Base-by-base conservation (phyloP, 2,329 filamentous ascomycete genomes). In the Cryoendolithus antarcticus region DNA sequence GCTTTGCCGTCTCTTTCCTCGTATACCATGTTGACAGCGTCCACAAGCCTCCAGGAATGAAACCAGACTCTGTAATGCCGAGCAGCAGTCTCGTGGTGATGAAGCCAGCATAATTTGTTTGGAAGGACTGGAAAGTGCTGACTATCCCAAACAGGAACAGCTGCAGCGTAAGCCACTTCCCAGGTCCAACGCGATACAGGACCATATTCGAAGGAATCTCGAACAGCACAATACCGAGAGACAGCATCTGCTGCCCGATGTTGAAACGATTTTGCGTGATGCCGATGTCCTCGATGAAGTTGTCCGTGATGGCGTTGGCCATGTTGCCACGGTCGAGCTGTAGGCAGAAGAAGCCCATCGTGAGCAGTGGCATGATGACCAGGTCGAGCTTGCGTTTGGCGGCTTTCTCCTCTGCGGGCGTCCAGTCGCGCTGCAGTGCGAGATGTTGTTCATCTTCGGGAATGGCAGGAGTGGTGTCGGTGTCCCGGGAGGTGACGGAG, bases 11-110 rank as follows among this genome's bases (percentile, higher is more conserved):
- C 43, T 70, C 66, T 6, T 58, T 55, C 3, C 58, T 58, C 21
- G 65, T 70, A 41, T 70, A 70, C 65, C 65, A 70, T 2, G 61
- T 56, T 0, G 65, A 68, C 1, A 70, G 60, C 0, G 67, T 69
- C 51, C 62, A 70, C 2, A 70, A 52, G 5, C 64, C 64, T 1
- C 63, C 67, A 2, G 66, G 66, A 34, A 67, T 69, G 42, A 67
- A 66, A 2, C 64, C 65, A 1, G 62, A 60, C 40, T 68, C 66
- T 2, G 45, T 52, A 21, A 53, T 46, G 4, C 61, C 60, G 6
- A 65, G 57, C 3, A 66, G 50, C 7, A 65, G 49, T 9, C 62
- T 51, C 0, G 62, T 64, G 0, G 54, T 52, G 8, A 63, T 50
- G 45, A 59, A 65, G 2, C 61, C 52, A 1, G 45, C 57, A 10